These are phyloP conservation scores for Trichoderma sp. DNA, from an alignment of 2,329 filamentous ascomycete genomes.

Conservation along the genomic window DNA sequence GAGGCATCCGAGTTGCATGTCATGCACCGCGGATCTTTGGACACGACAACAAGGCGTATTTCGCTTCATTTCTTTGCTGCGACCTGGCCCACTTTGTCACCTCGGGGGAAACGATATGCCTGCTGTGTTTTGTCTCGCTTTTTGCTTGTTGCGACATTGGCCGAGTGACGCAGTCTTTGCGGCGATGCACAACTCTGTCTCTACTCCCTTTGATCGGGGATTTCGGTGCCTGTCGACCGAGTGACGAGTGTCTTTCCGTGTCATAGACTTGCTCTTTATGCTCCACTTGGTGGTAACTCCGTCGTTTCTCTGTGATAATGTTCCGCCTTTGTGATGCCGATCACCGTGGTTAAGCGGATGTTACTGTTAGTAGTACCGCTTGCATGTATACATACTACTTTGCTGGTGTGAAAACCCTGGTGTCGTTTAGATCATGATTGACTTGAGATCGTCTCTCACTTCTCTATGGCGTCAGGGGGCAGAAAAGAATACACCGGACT, in stretches of 20 bases:
- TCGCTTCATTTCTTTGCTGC: not conserved
- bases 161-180: not conserved
- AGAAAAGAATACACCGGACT: not conserved
- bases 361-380: not conserved
- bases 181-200: not conserved
- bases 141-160: not conserved
- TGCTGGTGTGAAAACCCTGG: not conserved
- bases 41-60: not conserved
- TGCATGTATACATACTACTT: not conserved
- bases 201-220: not conserved
- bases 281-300: not conserved
- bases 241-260: not conserved
- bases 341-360: not conserved
- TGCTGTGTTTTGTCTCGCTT: not conserved
- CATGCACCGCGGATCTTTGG: conserved; percentile 11
- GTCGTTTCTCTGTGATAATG: not conserved
- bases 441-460: not conserved
- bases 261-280: not conserved
- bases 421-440: not conserved
- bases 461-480: not conserved
- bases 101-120: not conserved
- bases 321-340: not conserved
- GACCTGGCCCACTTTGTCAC: not conserved
- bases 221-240: not conserved
- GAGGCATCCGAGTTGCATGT: not conserved